Evolutionary conservation across 176 grass and related monocot species (phyloP), one percentile per base, ranked within the genome.

Genomic region (Oropetium thomaeum): DNA sequence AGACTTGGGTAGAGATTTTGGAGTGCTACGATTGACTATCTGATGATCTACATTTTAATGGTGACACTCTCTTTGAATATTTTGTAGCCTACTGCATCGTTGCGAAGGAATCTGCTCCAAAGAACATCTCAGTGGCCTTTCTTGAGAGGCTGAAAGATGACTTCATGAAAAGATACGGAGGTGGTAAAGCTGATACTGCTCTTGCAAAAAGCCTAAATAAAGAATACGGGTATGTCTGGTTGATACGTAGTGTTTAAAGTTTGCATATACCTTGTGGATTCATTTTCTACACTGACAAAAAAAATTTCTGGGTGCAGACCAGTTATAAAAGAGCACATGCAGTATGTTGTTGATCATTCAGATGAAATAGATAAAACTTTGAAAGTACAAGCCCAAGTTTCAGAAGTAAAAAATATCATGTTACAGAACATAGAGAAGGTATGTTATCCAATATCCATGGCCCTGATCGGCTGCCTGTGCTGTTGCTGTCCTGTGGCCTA

Each of bases 321-420:
- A 64, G 77, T 89, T 58, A 91, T 97, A 85, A 97, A 97, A 86
- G 74, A 91, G 83, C 94, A 97, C 70, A 93, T 93, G 86, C 90
- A 87, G 52, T 93, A 93, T 85, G 81, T 97, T 84, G 70, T 87
- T 77, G 94, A 97, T 82, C 90, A 97, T 82, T 87, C 86, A 74
- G 90, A 91, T 73, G 94, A 97, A 76, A 81, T 97, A 81, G 88
- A 97, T 51, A 93, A 93, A 75, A 87, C 83, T 71, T 74, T 83
- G 60, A 97, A 97, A 84, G 83, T 97, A 70, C 92, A 97, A 59
- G 88, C 86, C 57, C 90, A 97, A 91, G 94, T 97, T 78, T 93
- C 90, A 38, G 90, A 97, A 91, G 90, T 97, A 34, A 97, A 97
- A 91, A 93, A 82, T 74, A 91, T 97, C 77, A 97, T 97, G 94